phyloP scores from a whole-genome alignment of 73 alveolate genomes.

The Paramecium bursaria region DNA sequence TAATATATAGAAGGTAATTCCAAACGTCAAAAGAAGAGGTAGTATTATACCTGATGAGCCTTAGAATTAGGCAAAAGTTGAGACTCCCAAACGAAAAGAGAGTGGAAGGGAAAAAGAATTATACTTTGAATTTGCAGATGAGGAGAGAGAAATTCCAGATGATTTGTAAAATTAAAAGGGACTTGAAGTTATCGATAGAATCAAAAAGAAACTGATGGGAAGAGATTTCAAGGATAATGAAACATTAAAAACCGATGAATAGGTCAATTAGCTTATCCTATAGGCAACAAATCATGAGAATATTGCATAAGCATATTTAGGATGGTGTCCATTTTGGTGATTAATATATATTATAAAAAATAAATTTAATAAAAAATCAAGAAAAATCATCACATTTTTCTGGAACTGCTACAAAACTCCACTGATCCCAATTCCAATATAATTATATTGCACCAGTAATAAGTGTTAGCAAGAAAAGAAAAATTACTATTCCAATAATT shows the following conservation, averaged over 20 bases:
- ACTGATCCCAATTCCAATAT: too few relatives aligned
- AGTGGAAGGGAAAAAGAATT: constrained; percentile 69
- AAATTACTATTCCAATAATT: too few relatives aligned
- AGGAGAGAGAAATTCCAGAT: constrained; percentile 69
- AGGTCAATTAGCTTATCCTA: constrained; percentile 60
- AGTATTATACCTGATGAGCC: neutral
- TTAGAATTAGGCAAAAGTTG: neutral
- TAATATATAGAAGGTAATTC: constrained; percentile 13
- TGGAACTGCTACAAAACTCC: too few relatives aligned
- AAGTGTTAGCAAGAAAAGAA: too few relatives aligned
- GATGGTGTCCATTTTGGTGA: constrained; percentile 75
- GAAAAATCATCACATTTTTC: too few relatives aligned
- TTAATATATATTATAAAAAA: neutral
- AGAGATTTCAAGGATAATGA: constrained; percentile 66
- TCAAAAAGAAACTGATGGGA: constrained; percentile 63
- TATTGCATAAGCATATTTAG: constrained; percentile 66
- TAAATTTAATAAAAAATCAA: neutral
- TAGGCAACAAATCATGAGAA: constrained; percentile 72
- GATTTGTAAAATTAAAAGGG: constrained; percentile 65
- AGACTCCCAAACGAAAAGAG: constrained; percentile 48
- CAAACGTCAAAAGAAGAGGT: constrained; percentile 41
- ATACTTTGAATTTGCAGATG: constrained; percentile 59
- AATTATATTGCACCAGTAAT: too few relatives aligned
- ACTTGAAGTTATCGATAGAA: constrained; percentile 67
- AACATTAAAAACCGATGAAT: constrained; percentile 42